Base-by-base conservation (phyloP, 1,284 basidiomycete species). In the Tilletia walkeri region DNA sequence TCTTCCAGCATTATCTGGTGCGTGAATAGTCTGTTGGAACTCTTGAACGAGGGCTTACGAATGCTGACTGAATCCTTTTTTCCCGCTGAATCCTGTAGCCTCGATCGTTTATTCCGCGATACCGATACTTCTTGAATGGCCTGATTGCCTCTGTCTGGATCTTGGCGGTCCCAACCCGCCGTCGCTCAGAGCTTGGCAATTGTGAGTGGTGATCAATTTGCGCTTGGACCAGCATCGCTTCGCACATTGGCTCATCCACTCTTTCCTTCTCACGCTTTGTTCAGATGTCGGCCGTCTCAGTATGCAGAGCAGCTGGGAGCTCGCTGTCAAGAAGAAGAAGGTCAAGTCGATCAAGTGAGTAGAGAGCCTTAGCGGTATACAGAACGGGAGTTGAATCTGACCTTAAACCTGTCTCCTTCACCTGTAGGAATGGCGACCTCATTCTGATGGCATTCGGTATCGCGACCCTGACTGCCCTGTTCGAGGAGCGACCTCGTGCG, bases 1-100 rank as follows among this genome's bases (percentile, higher is more conserved):
- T 79, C 41, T 80, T 76, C 70, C 79, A 81, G 59, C 75, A 79
- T 18, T 80, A 76, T 24, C 74, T 81, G 30, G 59, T 70, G 68
- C 47, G 61, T 38, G 4, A 4, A 12, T 24, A 9, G 12, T 7
- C 18, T 16, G 36, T 39, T n/a, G 7, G 49, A 20, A 18, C 47
- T 53, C 6, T 53, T 53, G 24, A 12, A 24, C n/a, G 12, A 14
- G 14, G 54, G 20, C 24, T 14, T 12, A 10, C 36, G 7, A 9
- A 34, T 10, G 48, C 66, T 67, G 24, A 63, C 16, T 24, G 10
- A 30, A 34, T 56, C n/a, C 4, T 12, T 38, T 18, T 34, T 30
- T 30, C 24, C n/a, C 7, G 10, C 9, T 67, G 16, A 18, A 39
- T n/a, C 16, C 65, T 7, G 10, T 39, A 69, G 10, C 79, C 79